Percentiles rank a stretch among this genome's conserved stretches.
Conservation (phyloP, 208 protist species). For the Trypanosoma rangeli region DNA sequence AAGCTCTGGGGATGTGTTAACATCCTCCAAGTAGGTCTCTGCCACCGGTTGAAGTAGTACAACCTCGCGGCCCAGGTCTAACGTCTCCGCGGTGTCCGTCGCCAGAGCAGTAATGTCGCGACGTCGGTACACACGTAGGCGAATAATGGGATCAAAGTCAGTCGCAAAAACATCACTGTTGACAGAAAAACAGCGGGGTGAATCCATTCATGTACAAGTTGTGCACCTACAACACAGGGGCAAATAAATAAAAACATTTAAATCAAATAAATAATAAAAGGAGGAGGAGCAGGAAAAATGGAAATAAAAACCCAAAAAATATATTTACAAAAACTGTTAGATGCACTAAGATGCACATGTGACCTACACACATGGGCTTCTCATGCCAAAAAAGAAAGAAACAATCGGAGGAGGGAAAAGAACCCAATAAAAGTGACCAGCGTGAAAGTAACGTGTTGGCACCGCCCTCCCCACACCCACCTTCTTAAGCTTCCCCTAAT, state of each 20-base stretch:
- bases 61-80: slow-evolving; percentile 14
- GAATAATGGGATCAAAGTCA: slow-evolving; percentile 42
- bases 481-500: too few species aligned
- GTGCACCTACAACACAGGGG: background rate
- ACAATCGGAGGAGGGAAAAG: too few species aligned
- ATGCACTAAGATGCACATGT: background rate
- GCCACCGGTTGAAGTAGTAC: slow-evolving; percentile 35
- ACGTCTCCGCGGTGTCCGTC: slow-evolving; percentile 27
- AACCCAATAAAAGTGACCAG: too few species aligned
- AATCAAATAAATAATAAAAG: slow-evolving; percentile 3
- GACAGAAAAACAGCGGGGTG: background rate
- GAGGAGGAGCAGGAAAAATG: background rate
- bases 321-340: background rate
- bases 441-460: too few species aligned
- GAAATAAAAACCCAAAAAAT: background rate
- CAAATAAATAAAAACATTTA: background rate
- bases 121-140: slow-evolving; percentile 46
- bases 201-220: slow-evolving; percentile 10
- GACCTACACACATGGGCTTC: too few species aligned
- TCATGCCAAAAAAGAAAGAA: too few species aligned
- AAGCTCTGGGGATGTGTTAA: slow-evolving; percentile 1
- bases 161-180: background rate
- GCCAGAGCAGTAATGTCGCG: slow-evolving; percentile 53
- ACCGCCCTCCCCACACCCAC: background rate
- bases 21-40: slow-evolving; percentile 25